Evolutionary conservation across 1,284 basidiomycete species (phyloP).

Genomic region (Vanrija pseudolonga): DNA sequence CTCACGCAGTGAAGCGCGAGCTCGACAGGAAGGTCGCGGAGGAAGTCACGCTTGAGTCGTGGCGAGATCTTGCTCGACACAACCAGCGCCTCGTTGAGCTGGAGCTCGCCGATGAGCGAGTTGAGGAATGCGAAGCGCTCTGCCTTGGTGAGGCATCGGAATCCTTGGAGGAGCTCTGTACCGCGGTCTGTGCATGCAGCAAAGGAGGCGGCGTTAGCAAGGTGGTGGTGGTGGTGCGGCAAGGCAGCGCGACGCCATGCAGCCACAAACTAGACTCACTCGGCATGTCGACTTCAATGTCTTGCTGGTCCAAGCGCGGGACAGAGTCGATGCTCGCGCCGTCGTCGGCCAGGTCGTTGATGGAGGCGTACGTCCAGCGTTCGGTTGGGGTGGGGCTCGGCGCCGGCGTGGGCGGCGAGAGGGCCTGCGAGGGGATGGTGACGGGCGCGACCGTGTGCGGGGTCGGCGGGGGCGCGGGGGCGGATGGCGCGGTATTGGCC

Average conservation of each 20-base stretch:
- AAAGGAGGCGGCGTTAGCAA: neutral
- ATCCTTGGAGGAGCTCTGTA: slow-evolving; percentile 20
- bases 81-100: slow-evolving; percentile 71
- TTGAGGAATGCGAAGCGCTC: slow-evolving; percentile 61
- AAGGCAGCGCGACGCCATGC: neutral
- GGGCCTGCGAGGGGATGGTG: slow-evolving; percentile 17
- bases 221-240: too few species aligned
- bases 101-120: slow-evolving; percentile 62
- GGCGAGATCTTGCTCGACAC: slow-evolving; percentile 71
- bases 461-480: neutral
- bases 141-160: slow-evolving; percentile 22
- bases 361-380: slow-evolving; percentile 8
- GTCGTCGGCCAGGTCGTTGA: neutral
- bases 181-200: neutral
- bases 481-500: neutral
- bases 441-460: slow-evolving; percentile 11
- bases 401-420: slow-evolving; percentile 17
- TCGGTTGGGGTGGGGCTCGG: slow-evolving; percentile 19
- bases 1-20: slow-evolving; percentile 74
- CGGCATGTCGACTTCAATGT: neutral
- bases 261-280: neutral
- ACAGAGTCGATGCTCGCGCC: neutral
- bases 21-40: slow-evolving; percentile 76
- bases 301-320: neutral
- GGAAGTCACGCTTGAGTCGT: slow-evolving; percentile 80